Base-by-base conservation (phyloP, 257 asterid genomes). In the Nemophila menziesii region DNA sequence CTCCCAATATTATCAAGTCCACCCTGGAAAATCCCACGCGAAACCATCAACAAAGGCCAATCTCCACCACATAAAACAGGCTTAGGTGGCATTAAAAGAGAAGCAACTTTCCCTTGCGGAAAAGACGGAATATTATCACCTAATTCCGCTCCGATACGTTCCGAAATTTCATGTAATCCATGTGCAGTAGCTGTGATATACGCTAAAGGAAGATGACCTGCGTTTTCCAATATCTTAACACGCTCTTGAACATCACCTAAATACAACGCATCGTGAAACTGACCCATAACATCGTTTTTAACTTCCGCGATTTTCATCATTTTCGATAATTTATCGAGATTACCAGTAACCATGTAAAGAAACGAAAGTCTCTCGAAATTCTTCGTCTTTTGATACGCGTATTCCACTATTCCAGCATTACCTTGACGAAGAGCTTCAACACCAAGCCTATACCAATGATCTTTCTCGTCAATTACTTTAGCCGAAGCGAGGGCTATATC, bases 221-320 rank as follows among this genome's bases (percentile, higher is more conserved):
- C 75, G 49, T 68, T 72, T 63, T 86, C 90, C 46, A 86, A 68
- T 53, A 90, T 74, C 65, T 79, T 85, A 37, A 85, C 83, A 36
- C 94, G 94, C 69, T 90, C 96, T 34, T 68, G 61, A 22, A 78
- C 69, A 41, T 85, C 89, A 38, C 98, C 98, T 33, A 90, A 80
- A 71, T 90, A 90, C 61, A 90, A 45, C 4, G 96, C 94, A 47
- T 85, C 68, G 5, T 90, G 98, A 70, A 85, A 90, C 66, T 90
- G 96, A 43, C 94, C 94, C 98, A 85, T 90, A 16, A 90, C 85
- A 10, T 90, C 96, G 56, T 79, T 85, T 63, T 81, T 72, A 9
- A 74, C 89, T 65, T 90, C 96, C 15, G 94, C 94, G 39, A 90
- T 81, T 70, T 79, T 85, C 94, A 90, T 79, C 98, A 90, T 81